Evolutionary conservation across 768 basidiomycete genomes (phyloP).

Genomic region (Lentinula sp.): DNA sequence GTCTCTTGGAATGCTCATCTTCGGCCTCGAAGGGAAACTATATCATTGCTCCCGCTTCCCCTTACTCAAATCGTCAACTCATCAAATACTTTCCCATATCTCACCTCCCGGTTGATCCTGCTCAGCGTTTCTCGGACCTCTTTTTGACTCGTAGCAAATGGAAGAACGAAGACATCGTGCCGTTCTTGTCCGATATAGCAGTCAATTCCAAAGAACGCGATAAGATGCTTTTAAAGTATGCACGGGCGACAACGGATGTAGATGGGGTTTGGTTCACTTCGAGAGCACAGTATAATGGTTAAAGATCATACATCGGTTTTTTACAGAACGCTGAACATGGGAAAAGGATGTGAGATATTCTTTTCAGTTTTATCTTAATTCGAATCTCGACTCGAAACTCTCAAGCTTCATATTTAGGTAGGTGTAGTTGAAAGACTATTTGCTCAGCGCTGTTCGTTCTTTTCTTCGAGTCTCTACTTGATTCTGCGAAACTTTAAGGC

Average conservation of each 20-base stretch:
- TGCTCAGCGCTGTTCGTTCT: too few relatives aligned
- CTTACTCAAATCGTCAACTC: constrained; percentile 22
- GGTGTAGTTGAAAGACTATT: too few relatives aligned
- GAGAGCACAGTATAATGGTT: constrained; percentile 53
- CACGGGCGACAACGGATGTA: constrained; percentile 65
- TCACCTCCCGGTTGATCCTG: constrained; percentile 68
- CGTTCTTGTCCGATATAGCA: constrained; percentile 78
- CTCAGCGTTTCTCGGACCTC: constrained; percentile 79
- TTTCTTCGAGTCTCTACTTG: too few relatives aligned
- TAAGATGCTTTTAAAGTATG: constrained; percentile 81
- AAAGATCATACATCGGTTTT: not conserved
- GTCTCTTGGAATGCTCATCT: not conserved
- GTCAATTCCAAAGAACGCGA: constrained; percentile 85
- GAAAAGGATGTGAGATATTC: too few relatives aligned
- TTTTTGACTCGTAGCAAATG: constrained; percentile 77
- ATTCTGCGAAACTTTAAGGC: too few relatives aligned
- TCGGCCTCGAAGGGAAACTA: constrained; percentile 63
- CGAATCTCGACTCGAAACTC: too few relatives aligned
- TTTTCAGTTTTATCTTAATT: too few relatives aligned
- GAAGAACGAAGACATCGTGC: constrained; percentile 73
- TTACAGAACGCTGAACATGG: too few relatives aligned
- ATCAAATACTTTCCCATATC: constrained; percentile 76
- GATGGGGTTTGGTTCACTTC: constrained; percentile 73
- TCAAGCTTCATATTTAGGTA: too few relatives aligned
- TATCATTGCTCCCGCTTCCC: constrained; percentile 36